Conservation (phyloP, 345 rosid genomes). For the Aquilaria yunnanensis region DNA sequence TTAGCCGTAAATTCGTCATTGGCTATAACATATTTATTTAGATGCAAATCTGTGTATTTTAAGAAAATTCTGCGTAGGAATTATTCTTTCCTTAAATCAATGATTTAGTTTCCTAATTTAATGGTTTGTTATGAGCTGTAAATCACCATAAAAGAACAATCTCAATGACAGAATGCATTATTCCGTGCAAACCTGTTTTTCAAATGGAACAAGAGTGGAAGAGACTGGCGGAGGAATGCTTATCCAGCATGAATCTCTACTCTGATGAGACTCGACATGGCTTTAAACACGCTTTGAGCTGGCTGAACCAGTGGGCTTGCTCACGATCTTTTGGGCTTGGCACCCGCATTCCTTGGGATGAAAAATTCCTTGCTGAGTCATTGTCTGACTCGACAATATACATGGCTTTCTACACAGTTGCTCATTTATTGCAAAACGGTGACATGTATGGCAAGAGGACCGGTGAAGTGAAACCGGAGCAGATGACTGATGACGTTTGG, state of each 20-base stretch:
- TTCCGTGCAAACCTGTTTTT: too few relatives aligned
- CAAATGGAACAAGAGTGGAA: constrained; percentile 48
- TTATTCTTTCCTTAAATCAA: too few relatives aligned
- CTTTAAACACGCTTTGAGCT: constrained; percentile 85
- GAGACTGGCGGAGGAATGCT: constrained; percentile 70
- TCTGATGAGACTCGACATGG: constrained; percentile 80
- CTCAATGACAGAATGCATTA: too few relatives aligned
- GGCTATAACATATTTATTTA: too few relatives aligned
- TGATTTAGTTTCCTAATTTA: too few relatives aligned
- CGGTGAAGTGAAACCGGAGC: constrained; percentile 48
- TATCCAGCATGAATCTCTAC: constrained; percentile 70
- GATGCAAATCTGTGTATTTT: too few relatives aligned
- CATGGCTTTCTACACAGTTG: constrained; percentile 91
- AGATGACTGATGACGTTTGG: constrained; percentile 93
- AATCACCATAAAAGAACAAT: too few relatives aligned
- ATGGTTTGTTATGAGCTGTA: too few relatives aligned
- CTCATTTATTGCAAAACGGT: constrained; percentile 68
- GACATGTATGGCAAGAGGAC: constrained; percentile 68
- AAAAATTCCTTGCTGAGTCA: constrained; percentile 83
- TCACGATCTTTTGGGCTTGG: constrained; percentile 99
- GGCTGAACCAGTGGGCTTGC: constrained; percentile 99
- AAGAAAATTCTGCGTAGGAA: too few relatives aligned
- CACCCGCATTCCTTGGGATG: constrained; percentile 94
- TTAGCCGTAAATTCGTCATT: too few relatives aligned
- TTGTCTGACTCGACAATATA: constrained; percentile 89